phyloP scores from a whole-genome alignment of 2,329 filamentous ascomycete genomes.

The Aspergillus sp. region DNA sequence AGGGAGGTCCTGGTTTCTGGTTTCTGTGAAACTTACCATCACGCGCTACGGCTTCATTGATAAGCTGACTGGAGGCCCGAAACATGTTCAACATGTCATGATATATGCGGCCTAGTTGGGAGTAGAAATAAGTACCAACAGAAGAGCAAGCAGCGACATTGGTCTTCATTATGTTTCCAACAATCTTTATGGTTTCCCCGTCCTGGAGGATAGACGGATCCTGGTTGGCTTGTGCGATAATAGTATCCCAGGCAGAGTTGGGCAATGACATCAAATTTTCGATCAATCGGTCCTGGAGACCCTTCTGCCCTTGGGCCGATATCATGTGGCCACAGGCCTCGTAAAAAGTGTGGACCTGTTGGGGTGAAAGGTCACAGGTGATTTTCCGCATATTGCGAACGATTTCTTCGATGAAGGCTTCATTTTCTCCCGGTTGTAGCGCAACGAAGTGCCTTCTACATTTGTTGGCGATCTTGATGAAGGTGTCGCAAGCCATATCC shows the following conservation, averaged over 20 bases:
- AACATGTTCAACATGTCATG: constrained; percentile 99
- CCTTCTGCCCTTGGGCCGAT: constrained; percentile 92
- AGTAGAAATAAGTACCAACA: constrained; percentile 95
- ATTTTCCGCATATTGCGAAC: constrained; percentile 94
- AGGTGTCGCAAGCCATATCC: constrained; percentile 99
- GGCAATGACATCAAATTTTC: constrained; percentile 90
- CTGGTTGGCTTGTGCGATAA: constrained; percentile 82
- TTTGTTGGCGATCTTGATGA: constrained; percentile 99
- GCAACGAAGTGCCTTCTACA: constrained; percentile 97
- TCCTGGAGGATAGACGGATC: constrained; percentile 88
- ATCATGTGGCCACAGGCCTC: constrained; percentile 99
- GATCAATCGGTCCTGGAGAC: constrained; percentile 87
- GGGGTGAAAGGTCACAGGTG: constrained; percentile 89
- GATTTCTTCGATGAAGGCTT: constrained; percentile 98
- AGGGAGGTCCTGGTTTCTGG: too few species aligned
- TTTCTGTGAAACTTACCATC: constrained; percentile 62
- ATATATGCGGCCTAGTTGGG: constrained; percentile 96
- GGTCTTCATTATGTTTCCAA: constrained; percentile 99
- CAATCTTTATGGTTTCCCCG: constrained; percentile 93
- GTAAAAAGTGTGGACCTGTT: constrained; percentile 98
- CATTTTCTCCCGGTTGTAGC: constrained; percentile 86
- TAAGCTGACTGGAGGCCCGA: constrained; percentile 90
- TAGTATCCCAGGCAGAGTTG: constrained; percentile 92
- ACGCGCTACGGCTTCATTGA: constrained; percentile 84
- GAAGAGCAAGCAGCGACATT: constrained; percentile 98